These are phyloP conservation scores for Hypocrella siamensis DNA, from an alignment of 2,329 filamentous ascomycete species.

Conservation along the genomic window DNA sequence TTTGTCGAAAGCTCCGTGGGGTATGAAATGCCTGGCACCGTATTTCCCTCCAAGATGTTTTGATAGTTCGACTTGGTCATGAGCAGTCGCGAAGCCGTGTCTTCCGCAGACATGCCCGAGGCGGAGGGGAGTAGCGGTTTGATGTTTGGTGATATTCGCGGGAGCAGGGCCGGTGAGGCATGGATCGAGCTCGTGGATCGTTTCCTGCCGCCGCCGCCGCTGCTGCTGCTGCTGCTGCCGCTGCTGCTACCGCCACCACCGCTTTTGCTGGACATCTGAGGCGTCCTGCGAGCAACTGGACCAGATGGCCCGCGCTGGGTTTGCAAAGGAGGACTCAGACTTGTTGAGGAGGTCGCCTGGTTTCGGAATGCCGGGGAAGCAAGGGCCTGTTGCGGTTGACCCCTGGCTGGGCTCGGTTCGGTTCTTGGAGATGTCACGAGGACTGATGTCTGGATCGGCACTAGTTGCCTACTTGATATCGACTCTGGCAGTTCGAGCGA, in stretches of 20 bases:
- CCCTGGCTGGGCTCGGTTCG: constrained; percentile 30
- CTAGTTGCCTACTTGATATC: constrained; percentile 17
- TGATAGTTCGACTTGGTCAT: constrained; percentile 97
- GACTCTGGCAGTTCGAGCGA: constrained; percentile 60
- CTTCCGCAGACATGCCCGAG: constrained; percentile 36
- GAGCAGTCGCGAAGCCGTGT: constrained; percentile 56
- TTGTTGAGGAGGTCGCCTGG: constrained; percentile 32
- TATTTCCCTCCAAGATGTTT: constrained; percentile 87
- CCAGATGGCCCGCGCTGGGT: constrained; percentile 34
- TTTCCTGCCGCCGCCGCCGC: too few relatives aligned
- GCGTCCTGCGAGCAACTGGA: constrained; percentile 34
- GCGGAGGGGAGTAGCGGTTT: constrained; percentile 67
- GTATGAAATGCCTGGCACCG: constrained; percentile 78
- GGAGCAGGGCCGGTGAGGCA: constrained; percentile 73
- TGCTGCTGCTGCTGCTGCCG: too few relatives aligned
- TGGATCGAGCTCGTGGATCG: constrained; percentile 58
- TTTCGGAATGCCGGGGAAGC: constrained; percentile 32
- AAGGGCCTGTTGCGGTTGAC: constrained; percentile 30
- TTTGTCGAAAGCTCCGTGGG: constrained; percentile 85
- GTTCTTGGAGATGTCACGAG: constrained; percentile 17
- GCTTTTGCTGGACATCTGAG: constrained; percentile 37
- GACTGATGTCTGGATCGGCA: constrained; percentile 26
- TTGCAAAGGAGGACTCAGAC: constrained; percentile 52
- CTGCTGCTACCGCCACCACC: too few relatives aligned
- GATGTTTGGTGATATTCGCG: constrained; percentile 86